Base-by-base conservation (phyloP, 225 moss, liverwort and hornwort genomes). In the Physcomitrium patens region DNA sequence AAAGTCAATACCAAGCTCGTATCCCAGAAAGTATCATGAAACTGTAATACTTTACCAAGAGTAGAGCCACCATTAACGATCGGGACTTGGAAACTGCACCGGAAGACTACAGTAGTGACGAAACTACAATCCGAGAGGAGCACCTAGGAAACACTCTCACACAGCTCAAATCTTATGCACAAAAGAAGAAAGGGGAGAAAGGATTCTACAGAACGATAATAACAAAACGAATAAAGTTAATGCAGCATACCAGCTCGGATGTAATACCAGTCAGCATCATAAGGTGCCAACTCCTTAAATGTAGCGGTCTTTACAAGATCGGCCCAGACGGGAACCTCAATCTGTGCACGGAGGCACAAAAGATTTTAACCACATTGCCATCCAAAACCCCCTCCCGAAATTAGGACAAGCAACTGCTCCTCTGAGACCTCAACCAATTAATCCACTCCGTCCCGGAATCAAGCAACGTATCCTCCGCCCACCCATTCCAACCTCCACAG, bases 291-390 rank as follows among this genome's bases (percentile, higher is more conserved):
- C 65, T 92, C 90, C 81, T 92, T 86, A 16, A 83, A 88, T 0
- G 90, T 86, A 1, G 86, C 86, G 14, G 88, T 92, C 81, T 90
- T 92, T 54, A 90, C 86, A 78, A 90, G 86, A 83, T 92, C 90
- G n/a, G 58, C 83, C 90, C 87, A 91, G 22, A 70, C 45, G 31
- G 86, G 79, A 19, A 89, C 74, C 72, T 89, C 85, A 59, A 89
- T 79, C 93, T 89, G 79, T 60, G 54, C 72, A 68, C 26, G 7
- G 12, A 26, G 8, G 18, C 26, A 14, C 3, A 44, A 57, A 19
- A 49, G n/a, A 43, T 28, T 17, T 20, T 1, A 52, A 8, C n/a
- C 20, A 15, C 65, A 43, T 67, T 11, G 18, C 41, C 8, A 12
- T 3, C 28, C 12, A 77, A 64, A 20, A 5, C 28, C 64, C 49